These are phyloP conservation scores for Backusella macrospora DNA, from an alignment of 192 early-diverging fungal genomes.

Conservation along the genomic window DNA sequence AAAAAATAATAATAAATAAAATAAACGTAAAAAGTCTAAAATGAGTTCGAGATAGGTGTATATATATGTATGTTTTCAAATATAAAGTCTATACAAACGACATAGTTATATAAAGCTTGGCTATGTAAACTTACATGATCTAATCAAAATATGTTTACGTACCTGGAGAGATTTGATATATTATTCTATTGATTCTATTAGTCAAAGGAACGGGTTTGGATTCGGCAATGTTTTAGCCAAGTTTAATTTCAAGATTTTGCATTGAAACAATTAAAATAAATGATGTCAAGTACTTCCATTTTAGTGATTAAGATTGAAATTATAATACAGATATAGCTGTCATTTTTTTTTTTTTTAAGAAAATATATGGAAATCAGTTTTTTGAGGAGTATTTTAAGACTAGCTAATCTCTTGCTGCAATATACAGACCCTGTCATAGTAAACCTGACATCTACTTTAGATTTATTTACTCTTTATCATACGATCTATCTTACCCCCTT, in stretches of 20 bases:
- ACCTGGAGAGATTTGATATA: background rate
- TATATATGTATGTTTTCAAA: background rate
- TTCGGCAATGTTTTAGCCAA: background rate
- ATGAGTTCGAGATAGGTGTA: background rate
- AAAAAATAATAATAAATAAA: background rate
- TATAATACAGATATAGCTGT: background rate
- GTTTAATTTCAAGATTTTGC: background rate
- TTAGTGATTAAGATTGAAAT: background rate
- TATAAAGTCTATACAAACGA: conserved; percentile 4
- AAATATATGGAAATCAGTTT: background rate
- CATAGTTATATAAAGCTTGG: background rate
- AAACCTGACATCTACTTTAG: background rate
- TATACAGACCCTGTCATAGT: background rate
- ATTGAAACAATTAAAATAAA: background rate
- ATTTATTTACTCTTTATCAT: too few relatives aligned
- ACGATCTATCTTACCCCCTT: background rate
- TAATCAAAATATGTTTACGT: background rate
- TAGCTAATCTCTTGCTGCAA: background rate
- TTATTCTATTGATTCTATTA: background rate
- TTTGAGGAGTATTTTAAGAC: background rate
- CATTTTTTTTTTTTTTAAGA: background rate
- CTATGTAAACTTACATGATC: background rate
- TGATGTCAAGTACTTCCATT: background rate
- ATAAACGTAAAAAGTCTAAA: background rate
- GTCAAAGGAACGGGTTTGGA: background rate